Evolutionary conservation across 163 green algal genomes (phyloP).

Genomic region (Coccomyxa subellipsoidea): DNA sequence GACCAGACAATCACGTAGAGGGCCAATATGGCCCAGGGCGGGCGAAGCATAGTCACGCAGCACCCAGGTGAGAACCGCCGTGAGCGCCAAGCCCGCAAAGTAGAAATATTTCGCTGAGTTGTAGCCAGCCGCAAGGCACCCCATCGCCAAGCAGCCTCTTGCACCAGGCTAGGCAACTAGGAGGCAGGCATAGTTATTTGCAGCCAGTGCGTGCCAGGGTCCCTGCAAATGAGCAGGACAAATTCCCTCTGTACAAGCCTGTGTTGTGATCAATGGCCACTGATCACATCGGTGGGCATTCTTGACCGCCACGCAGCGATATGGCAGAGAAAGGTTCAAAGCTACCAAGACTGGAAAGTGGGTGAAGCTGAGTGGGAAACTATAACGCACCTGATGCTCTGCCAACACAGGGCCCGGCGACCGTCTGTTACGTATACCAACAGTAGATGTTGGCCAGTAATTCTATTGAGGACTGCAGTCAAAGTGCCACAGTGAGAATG

Average conservation of each 20-base stretch:
- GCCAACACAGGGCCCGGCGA: background rate
- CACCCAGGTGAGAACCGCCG: constrained; percentile 40
- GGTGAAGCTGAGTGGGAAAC: background rate
- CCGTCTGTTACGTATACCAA: too few species aligned
- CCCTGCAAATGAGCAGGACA: too few species aligned
- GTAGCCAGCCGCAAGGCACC: background rate
- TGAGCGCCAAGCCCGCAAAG: constrained; percentile 39
- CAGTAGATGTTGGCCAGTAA: too few species aligned
- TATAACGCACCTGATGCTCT: background rate
- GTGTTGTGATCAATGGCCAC: too few species aligned
- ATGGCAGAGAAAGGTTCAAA: background rate
- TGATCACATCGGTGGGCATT: too few species aligned
- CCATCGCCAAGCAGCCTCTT: background rate
- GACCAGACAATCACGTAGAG: background rate
- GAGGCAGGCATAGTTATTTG: too few species aligned
- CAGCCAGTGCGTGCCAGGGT: too few species aligned
- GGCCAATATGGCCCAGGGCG: background rate
- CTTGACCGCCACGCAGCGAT: too few species aligned
- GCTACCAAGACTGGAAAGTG: background rate
- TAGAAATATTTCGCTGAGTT: constrained; percentile 40
- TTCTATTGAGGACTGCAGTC: background rate
- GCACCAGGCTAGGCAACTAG: background rate
- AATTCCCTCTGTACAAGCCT: too few species aligned
- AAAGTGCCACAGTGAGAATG: background rate
- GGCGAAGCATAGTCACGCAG: constrained; percentile 52